Base-by-base conservation (phyloP, 202 grass and related monocot genomes). In the Carex sylvatica region DNA sequence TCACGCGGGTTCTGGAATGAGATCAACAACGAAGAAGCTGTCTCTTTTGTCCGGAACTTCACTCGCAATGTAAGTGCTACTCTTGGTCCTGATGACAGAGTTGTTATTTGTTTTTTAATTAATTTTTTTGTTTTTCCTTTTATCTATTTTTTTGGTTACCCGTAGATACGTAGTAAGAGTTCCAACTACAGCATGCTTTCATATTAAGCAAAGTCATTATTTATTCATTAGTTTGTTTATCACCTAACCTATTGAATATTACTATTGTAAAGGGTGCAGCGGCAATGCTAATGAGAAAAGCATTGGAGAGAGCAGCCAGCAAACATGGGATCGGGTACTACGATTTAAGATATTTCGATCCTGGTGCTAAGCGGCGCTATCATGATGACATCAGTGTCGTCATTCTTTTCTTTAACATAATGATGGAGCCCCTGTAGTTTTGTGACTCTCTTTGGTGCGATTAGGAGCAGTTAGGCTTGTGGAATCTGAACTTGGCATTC, bases 1-100 rank as follows among this genome's bases (percentile, higher is more conserved):
- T 92, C 87, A 33, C 85, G 90, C 86, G 91, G 91, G 44, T 55
- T 92, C 15, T 92, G 91, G 91, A 88, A 86, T 16, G 82, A 86
- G 49, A 28, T 92, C 61, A 90, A 79, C 65, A 90, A 90, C 84
- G 82, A 86, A 82, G 85, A 90, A 59, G 91, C 75, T 65, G 87
- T 81, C 53, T 65, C 85, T 81, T 84, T 90, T 47, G 86, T 92
- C 63, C 71, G 86, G 8, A 80, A 51, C 58, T 86, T 80, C 16
- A 52, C 91, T 38, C 69, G 75, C 42, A 75, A 74, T 71, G 91
- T 90, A 88, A 89, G 83, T 70, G 20, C 55, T 16, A 38, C 3
- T 16, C 54, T 33, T 33, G 0, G 36, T 38, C 36, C 5, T 38
- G 36, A 38, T 6, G 5, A 0, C 36, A 38, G 36, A 38, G 36